phyloP scores from a whole-genome alignment of 768 basidiomycete species.

The Agrocybe praecox region DNA sequence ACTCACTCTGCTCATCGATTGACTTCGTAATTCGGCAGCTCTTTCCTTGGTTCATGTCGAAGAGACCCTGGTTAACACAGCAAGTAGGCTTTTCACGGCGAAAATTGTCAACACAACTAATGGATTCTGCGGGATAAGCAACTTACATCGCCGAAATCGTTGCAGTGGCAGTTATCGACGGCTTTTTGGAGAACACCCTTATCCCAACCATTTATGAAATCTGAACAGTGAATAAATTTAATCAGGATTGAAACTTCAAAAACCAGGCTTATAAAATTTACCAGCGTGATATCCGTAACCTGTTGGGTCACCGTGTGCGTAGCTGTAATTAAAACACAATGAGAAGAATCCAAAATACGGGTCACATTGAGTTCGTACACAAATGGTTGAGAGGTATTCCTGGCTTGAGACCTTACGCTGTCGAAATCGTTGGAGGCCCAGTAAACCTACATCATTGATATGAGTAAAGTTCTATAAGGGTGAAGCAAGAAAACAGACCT shows the following conservation, averaged over 20 bases:
- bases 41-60: slow-evolving; percentile 40
- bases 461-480: too few species aligned
- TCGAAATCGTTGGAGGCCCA: slow-evolving; percentile 42
- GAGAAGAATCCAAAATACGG: too few species aligned
- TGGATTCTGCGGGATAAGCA: background rate
- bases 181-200: slow-evolving; percentile 53
- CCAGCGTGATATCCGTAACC: slow-evolving; percentile 65
- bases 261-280: slow-evolving; percentile 19
- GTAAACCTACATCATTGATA: slow-evolving; percentile 52
- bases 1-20: slow-evolving; percentile 48
- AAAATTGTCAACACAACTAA: slow-evolving; percentile 2
- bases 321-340: slow-evolving; percentile 25
- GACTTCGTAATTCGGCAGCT: slow-evolving; percentile 47
- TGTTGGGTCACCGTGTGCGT: slow-evolving; percentile 60
- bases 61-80: slow-evolving; percentile 47
- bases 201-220: slow-evolving; percentile 68
- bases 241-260: background rate
- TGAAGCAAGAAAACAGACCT: too few species aligned
- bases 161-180: slow-evolving; percentile 55
- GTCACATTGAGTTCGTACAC: slow-evolving; percentile 37
- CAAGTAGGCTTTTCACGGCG: slow-evolving; percentile 35
- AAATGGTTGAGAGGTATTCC: slow-evolving; percentile 51
- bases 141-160: slow-evolving; percentile 44
- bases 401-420: slow-evolving; percentile 38
- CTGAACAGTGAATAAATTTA: slow-evolving; percentile 22